These are phyloP conservation scores for Yamadazyma akitaensis DNA, from an alignment of 805 yeast genomes.

Conservation along the genomic window DNA sequence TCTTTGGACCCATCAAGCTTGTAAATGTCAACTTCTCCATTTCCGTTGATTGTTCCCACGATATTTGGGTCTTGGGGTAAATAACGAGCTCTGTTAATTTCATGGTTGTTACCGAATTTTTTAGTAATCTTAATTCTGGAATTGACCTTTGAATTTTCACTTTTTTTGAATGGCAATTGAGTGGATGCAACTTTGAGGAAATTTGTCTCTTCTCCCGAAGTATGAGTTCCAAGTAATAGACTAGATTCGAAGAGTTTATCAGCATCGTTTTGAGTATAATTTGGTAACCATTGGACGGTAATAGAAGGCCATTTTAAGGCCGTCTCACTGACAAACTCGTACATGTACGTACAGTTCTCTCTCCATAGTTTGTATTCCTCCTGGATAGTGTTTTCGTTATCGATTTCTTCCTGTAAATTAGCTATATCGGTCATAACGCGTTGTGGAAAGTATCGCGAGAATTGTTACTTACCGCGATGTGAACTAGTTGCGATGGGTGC, in stretches of 20 bases:
- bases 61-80: slow-evolving; percentile 57
- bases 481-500: no score
- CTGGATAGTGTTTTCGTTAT: slow-evolving; percentile 44
- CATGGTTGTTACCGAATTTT: slow-evolving; percentile 60
- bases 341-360: slow-evolving; percentile 77
- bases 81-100: slow-evolving; percentile 69
- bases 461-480: no score
- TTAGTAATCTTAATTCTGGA: slow-evolving; percentile 59
- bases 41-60: slow-evolving; percentile 66
- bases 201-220: slow-evolving; percentile 65
- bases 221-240: slow-evolving; percentile 67
- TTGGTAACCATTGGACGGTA: slow-evolving; percentile 75
- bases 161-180: slow-evolving; percentile 43
- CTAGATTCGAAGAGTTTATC: slow-evolving; percentile 43
- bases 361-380: slow-evolving; percentile 80
- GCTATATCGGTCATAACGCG: background rate
- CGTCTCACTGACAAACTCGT: slow-evolving; percentile 77
- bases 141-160: slow-evolving; percentile 33
- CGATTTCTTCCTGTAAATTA: slow-evolving; percentile 15
- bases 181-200: slow-evolving; percentile 65
- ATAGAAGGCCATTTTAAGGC: slow-evolving; percentile 81
- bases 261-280: slow-evolving; percentile 17
- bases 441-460: background rate
- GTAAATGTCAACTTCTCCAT: slow-evolving; percentile 59
- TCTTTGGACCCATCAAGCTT: slow-evolving; percentile 28